Base-by-base conservation (phyloP, 768 basidiomycete genomes). In the Ephemerocybe angulata region DNA sequence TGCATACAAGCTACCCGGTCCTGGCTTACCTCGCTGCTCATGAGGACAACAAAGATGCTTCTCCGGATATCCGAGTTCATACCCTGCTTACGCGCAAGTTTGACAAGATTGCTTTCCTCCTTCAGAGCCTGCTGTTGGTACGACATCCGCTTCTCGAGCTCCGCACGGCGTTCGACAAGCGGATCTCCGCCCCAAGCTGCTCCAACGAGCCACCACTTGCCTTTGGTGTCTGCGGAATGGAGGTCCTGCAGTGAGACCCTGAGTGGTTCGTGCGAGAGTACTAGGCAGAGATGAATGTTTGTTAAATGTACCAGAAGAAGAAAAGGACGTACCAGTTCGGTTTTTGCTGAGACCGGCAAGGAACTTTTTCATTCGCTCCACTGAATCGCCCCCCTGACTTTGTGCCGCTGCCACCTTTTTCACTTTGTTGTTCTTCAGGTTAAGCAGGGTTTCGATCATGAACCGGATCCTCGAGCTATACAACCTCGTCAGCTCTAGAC, bases 121-220 rank as follows among this genome's bases (percentile, higher is more conserved):
- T 72, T 71, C 41, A n/a, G 53, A 38, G 37, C 55, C 19, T 40
- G 67, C 67, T 8, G 59, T 60, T 31, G 64, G 58, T 41, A 33
- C 4, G 62, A 46, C 3, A 65, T 56, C 2, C 58, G 46, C 30
- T 67, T 67, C 21, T 67, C 62, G 38, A 66, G 62, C 27, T 70
- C 68, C 3, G 70, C 76, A 54, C 81, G 80, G 41, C 78, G 81
- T 53, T 98, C 95, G 19, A 86, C 77, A 3, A 98, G 80, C 7
- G 97, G 95, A 63, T 98, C 86, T 2, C 95, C 95, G 29, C 81
- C 80, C 96, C 96, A 99, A 0, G 91, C 96, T 1, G 96, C 93
- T 17, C 96, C 97, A 31, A 98, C 91, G 2, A 98, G 78, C 96
- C 97, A 98, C 97, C 97, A 98, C 73, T 97, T 97, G 4, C 95